Percentiles rank a stretch among this genome's conserved stretches.
phyloP scores from a whole-genome alignment of 2,329 filamentous ascomycete species.

The Drechslerella coelobrocha region DNA sequence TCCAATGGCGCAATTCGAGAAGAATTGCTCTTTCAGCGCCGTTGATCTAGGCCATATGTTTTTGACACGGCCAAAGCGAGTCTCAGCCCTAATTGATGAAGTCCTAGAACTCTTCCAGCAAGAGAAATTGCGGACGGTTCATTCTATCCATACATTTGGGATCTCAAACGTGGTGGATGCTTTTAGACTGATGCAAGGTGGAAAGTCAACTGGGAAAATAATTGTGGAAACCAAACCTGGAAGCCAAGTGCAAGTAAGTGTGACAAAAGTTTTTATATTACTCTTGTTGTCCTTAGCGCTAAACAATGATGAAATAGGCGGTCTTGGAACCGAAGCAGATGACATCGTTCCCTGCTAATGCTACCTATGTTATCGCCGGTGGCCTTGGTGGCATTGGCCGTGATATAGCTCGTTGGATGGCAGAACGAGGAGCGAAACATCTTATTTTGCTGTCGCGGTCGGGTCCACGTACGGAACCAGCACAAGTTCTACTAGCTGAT shows the following conservation, averaged over 20 bases:
- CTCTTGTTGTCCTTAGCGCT: background rate
- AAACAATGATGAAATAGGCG: background rate
- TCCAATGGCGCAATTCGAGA: constrained; percentile 61
- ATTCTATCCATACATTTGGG: constrained; percentile 54
- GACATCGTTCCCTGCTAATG: constrained; percentile 52
- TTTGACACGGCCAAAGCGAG: constrained; percentile 1
- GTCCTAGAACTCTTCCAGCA: constrained; percentile 13
- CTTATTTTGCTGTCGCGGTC: constrained; percentile 65
- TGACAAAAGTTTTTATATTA: background rate
- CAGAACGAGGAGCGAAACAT: constrained; percentile 63
- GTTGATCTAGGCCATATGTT: constrained; percentile 29
- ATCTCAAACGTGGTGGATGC: constrained; percentile 57
- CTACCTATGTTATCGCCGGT: constrained; percentile 66
- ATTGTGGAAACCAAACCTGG: constrained; percentile 52
- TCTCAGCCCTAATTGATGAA: constrained; percentile 8
- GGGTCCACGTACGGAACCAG: constrained; percentile 55
- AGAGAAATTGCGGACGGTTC: constrained; percentile 54
- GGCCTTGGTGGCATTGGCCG: constrained; percentile 67
- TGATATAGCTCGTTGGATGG: constrained; percentile 64
- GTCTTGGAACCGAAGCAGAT: constrained; percentile 4
- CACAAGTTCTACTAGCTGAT: background rate
- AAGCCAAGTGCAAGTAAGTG: constrained; percentile 6
- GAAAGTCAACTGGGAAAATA: constrained; percentile 61
- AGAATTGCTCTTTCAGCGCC: constrained; percentile 52
- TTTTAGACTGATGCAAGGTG: constrained; percentile 60